A percentile compares a stretch with the other conserved stretches of the same genome.
These are phyloP conservation scores for Fusarium longipes DNA, from an alignment of 2,329 filamentous ascomycete species.

Conservation along the genomic window DNA sequence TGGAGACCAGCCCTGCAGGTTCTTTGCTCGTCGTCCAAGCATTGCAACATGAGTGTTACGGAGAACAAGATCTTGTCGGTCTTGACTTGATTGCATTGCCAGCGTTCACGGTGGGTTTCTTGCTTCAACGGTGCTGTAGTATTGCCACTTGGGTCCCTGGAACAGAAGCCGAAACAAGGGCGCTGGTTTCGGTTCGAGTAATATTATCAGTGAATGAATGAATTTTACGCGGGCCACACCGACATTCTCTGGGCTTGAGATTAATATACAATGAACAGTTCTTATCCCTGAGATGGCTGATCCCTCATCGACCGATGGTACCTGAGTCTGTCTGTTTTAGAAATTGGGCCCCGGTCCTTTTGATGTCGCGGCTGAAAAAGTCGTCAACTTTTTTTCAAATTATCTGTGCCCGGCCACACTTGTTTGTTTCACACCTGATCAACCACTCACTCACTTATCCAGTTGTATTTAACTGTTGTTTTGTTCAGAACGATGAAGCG, in stretches of 20 bases:
- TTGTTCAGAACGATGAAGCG: conserved; percentile 10
- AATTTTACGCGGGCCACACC: conserved; percentile 26
- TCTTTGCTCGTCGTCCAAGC: conserved; percentile 19
- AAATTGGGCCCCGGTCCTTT: conserved; percentile 31
- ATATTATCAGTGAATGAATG: neutral
- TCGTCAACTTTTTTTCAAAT: conserved; percentile 11
- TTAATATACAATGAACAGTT: conserved; percentile 2
- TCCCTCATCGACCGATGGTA: conserved; percentile 33
- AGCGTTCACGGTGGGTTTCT: conserved; percentile 21
- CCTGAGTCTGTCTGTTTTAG: conserved; percentile 28
- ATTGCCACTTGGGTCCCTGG: conserved; percentile 24
- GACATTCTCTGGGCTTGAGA: conserved; percentile 32
- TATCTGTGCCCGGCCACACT: conserved; percentile 4
- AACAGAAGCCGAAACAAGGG: conserved; percentile 18
- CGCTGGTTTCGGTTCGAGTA: conserved; percentile 14
- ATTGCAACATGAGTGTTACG: conserved; percentile 15
- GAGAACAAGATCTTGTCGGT: conserved; percentile 22
- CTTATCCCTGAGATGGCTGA: conserved; percentile 35
- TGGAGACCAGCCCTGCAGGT: conserved; percentile 41
- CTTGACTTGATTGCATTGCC: conserved; percentile 5
- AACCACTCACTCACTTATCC: conserved; percentile 17
- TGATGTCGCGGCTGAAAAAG: conserved; percentile 35
- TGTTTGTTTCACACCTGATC: conserved; percentile 14
- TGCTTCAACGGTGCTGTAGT: conserved; percentile 28
- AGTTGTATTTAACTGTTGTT: neutral